Percentiles rank a stretch among this genome's conserved stretches.
phyloP scores from a whole-genome alignment of 2,329 filamentous ascomycete genomes.

The Penicillium sp. region DNA sequence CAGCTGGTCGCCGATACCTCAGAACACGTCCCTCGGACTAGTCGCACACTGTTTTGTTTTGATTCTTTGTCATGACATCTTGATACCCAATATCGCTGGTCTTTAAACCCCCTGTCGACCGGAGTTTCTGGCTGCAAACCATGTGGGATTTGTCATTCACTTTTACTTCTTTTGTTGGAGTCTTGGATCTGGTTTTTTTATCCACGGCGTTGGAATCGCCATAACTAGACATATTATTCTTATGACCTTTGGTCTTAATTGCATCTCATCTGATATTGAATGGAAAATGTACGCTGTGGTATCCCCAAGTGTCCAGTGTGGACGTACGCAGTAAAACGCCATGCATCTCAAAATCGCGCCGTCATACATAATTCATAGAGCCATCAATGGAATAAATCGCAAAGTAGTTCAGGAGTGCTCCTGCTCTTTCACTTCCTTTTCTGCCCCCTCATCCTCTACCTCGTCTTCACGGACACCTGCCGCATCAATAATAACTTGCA shows the following conservation, averaged over 20 bases:
- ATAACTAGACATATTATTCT: not conserved
- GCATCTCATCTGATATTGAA: not conserved
- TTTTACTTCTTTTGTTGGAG: conserved; percentile 9
- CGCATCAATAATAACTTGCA: conserved; percentile 41
- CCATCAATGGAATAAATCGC: not conserved
- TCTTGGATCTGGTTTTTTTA: not conserved
- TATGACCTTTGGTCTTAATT: conserved; percentile 4
- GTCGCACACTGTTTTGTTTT: conserved; percentile 4
- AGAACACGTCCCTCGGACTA: conserved; percentile 29
- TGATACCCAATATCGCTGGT: conserved; percentile 25
- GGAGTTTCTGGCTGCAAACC: conserved; percentile 20
- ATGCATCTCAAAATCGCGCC: not conserved
- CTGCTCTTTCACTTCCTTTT: not conserved
- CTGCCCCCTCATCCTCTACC: not conserved
- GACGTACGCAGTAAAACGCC: conserved; percentile 1
- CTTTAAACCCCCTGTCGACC: conserved; percentile 9
- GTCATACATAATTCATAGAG: not conserved
- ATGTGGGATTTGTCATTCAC: conserved; percentile 9
- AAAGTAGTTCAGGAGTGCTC: not conserved
- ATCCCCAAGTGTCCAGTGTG: not conserved
- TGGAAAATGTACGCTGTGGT: not conserved
- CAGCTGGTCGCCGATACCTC: conserved; percentile 27
- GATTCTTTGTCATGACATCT: conserved; percentile 10
- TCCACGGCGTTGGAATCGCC: not conserved
- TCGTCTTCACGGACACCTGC: conserved; percentile 15